Evolutionary conservation across 495 filamentous ascomycete species (phyloP), one percentile per base, ranked within the genome.

Genomic region (Penicillium turbatum): DNA sequence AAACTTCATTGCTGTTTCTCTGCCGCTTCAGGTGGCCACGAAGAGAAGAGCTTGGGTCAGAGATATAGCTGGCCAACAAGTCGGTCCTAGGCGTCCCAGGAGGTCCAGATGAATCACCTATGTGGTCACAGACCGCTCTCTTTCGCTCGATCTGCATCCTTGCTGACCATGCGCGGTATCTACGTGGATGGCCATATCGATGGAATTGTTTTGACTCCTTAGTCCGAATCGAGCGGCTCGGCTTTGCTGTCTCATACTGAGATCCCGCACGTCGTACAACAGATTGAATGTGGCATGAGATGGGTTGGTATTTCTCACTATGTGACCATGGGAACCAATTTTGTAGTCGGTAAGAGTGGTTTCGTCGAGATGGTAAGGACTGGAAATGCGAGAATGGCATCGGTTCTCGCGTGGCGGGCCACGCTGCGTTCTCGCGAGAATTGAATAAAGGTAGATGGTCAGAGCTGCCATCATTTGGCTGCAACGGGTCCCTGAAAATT

Each of bases 1-100:
- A 2, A 8, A 12, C 26, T 16, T 27, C n/a, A 5, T 8, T 7
- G 6, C 19, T 31, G 15, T 44, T 52, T 27, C 7, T 46, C 17
- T 17, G 39, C 5, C 6, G 1, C 9, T 39, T 24, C 19, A 1
- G 29, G 16, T 24, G 19, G 31, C 32, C 16, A 13, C 41, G 13
- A 13, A 50, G 26, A 26, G 38, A 51, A n/a, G 49, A 29, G 32
- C 53, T 56, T 17, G 53, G 50, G 3, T 67, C 61, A 0, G 66
- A 65, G 2, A 55, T 47, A 37, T 61, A 36, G 44, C 65, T 74
- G 21, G 59, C 48, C 29, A 72, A 39, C 0, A 71, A 19, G 5
- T 67, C 62, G 0, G 65, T 62, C 7, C 57, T 42, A 2, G 74
- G 74, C 6, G 66, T 77, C 48, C 74, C 72, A 16, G 71, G 74